These are phyloP conservation scores for Coemansia sp. DNA, from an alignment of 192 early-diverging fungal genomes.

Conservation along the genomic window DNA sequence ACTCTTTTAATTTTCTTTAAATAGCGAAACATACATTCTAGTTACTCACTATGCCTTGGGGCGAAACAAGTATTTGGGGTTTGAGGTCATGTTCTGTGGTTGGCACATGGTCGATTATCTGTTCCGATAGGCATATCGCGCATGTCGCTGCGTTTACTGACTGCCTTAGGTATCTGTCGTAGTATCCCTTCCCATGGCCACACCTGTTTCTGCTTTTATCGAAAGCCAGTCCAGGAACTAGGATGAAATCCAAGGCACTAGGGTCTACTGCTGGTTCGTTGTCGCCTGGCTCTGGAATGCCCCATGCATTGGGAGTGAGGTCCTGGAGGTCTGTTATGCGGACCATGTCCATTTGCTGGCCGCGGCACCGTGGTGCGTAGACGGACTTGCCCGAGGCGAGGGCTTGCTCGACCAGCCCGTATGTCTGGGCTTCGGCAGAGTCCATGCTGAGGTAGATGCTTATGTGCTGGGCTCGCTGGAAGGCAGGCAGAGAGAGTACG, in stretches of 20 bases:
- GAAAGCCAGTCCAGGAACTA: constrained; percentile 49
- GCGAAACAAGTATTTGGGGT: constrained; percentile 30
- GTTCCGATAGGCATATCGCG: constrained; percentile 36
- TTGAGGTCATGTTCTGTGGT: constrained; percentile 17
- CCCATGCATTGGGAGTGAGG: constrained; percentile 24
- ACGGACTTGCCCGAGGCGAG: constrained; percentile 29
- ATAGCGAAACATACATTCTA: background rate
- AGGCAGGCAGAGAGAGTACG: background rate
- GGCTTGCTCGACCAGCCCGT: constrained; percentile 4
- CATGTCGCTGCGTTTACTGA: constrained; percentile 15
- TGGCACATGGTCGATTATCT: constrained; percentile 33
- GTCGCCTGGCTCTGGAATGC: constrained; percentile 31
- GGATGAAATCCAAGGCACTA: constrained; percentile 24
- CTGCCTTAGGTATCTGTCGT: constrained; percentile 31
- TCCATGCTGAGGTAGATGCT: constrained; percentile 48
- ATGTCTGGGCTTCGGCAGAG: constrained; percentile 30
- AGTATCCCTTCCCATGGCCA: constrained; percentile 49
- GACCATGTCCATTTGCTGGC: constrained; percentile 37
- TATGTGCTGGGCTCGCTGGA: constrained; percentile 18
- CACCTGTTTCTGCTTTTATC: constrained; percentile 28
- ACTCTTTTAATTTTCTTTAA: background rate
- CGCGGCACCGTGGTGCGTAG: constrained; percentile 33
- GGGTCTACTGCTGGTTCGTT: constrained; percentile 21
- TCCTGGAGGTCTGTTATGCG: constrained; percentile 4
- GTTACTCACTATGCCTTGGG: constrained; percentile 17